phyloP scores from a whole-genome alignment of 2,329 filamentous ascomycete genomes.

The Cercospora zeae-maydis region DNA sequence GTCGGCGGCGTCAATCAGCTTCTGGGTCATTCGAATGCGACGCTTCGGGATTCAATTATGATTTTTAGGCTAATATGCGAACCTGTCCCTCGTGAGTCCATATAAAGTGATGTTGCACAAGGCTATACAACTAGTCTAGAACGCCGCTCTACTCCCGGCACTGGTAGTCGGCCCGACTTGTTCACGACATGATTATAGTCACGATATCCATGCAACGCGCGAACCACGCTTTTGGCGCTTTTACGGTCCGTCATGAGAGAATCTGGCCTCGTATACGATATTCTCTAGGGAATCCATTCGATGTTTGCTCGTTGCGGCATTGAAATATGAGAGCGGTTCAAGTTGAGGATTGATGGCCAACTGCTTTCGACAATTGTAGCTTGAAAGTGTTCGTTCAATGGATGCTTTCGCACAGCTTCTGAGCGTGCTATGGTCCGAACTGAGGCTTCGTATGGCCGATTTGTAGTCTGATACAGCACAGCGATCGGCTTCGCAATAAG shows the following conservation, averaged over 20 bases:
- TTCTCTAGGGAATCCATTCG: background rate
- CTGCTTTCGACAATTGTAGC: background rate
- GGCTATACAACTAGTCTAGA: background rate
- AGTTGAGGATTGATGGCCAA: background rate
- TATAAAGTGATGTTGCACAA: background rate
- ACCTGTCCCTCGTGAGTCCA: background rate
- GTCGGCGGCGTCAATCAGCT: background rate
- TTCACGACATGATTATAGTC: background rate
- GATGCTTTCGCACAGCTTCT: background rate
- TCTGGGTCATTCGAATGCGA: background rate
- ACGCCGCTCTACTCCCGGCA: background rate
- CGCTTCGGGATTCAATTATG: background rate
- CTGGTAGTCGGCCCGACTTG: background rate
- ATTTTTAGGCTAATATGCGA: background rate
- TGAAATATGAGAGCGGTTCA: background rate
- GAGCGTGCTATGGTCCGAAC: background rate
- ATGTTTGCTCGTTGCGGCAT: background rate
- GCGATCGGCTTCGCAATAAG: background rate
- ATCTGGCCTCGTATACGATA: background rate
- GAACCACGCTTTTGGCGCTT: background rate
- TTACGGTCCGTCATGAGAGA: background rate
- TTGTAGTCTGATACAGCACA: background rate
- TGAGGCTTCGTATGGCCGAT: background rate
- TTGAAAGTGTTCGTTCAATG: background rate
- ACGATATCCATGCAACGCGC: background rate